These are phyloP conservation scores for Kluyveromyces sp. DNA, from an alignment of 1,139 yeast species.

Conservation along the genomic window DNA sequence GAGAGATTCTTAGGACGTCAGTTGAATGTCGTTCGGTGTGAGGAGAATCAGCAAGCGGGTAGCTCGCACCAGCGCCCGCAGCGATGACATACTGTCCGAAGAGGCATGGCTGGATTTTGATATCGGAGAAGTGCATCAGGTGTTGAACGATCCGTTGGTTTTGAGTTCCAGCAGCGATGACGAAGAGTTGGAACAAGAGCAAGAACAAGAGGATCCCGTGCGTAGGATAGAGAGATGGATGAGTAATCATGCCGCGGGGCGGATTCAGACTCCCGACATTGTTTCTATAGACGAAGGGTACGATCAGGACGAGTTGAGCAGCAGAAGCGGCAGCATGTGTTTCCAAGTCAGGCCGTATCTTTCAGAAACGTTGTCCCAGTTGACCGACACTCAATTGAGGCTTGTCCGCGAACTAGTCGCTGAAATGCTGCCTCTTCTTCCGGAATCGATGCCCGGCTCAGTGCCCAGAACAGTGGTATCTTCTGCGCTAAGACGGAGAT, in stretches of 20 bases:
- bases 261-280: constrained; percentile 5
- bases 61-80: constrained; percentile 5
- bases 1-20: background rate
- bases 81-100: constrained; percentile 4
- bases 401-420: constrained; percentile 1
- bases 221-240: constrained; percentile 7
- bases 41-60: constrained; percentile 4
- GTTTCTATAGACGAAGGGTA: constrained; percentile 1
- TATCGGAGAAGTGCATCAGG: constrained; percentile 6
- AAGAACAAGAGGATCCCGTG: constrained; percentile 2
- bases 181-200: constrained; percentile 1
- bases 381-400: constrained; percentile 5
- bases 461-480: background rate
- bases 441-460: background rate
- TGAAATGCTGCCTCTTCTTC: constrained; percentile 4
- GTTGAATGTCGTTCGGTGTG: constrained; percentile 6
- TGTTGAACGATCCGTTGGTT: constrained; percentile 7
- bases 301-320: background rate
- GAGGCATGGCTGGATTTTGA: constrained; percentile 6
- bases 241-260: background rate
- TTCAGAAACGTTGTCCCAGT: background rate
- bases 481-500: background rate
- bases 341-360: constrained; percentile 4
- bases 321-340: background rate
- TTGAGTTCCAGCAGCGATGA: constrained; percentile 7